These are phyloP conservation scores for Auricularia cornea DNA, from an alignment of 768 basidiomycete genomes.

Conservation along the genomic window DNA sequence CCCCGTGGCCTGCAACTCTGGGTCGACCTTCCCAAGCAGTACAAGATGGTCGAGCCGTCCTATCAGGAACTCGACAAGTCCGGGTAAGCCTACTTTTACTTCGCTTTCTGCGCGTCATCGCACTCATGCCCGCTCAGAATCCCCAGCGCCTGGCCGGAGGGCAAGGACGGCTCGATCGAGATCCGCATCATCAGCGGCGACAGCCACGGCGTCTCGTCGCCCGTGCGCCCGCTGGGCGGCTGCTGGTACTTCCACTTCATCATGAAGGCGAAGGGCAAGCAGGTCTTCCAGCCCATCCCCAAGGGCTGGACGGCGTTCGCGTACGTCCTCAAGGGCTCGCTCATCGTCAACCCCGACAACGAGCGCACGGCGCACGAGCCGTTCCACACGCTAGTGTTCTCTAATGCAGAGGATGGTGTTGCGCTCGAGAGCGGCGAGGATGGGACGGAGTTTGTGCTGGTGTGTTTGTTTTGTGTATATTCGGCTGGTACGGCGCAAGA, in stretches of 20 bases:
- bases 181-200: constrained; percentile 87
- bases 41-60: constrained; percentile 77
- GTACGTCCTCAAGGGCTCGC: constrained; percentile 64
- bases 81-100: constrained; percentile 29
- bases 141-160: constrained; percentile 64
- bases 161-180: constrained; percentile 54
- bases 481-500: constrained; percentile 5
- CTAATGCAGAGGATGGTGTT: constrained; percentile 60
- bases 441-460: constrained; percentile 69
- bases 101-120: constrained; percentile 10
- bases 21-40: constrained; percentile 66
- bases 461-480: constrained; percentile 16
- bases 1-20: constrained; percentile 84
- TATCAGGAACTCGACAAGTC: constrained; percentile 75
- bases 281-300: constrained; percentile 77
- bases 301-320: constrained; percentile 85
- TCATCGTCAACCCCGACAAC: constrained; percentile 45
- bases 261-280: constrained; percentile 48
- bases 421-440: constrained; percentile 48
- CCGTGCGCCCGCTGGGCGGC: constrained; percentile 84
- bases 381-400: constrained; percentile 81
- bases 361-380: constrained; percentile 37
- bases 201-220: constrained; percentile 78
- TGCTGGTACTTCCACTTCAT: constrained; percentile 87
- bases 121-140: constrained; percentile 44